Evolutionary conservation across 495 filamentous ascomycete genomes (phyloP).

Genomic region (Antarctomyces pellizariae): DNA sequence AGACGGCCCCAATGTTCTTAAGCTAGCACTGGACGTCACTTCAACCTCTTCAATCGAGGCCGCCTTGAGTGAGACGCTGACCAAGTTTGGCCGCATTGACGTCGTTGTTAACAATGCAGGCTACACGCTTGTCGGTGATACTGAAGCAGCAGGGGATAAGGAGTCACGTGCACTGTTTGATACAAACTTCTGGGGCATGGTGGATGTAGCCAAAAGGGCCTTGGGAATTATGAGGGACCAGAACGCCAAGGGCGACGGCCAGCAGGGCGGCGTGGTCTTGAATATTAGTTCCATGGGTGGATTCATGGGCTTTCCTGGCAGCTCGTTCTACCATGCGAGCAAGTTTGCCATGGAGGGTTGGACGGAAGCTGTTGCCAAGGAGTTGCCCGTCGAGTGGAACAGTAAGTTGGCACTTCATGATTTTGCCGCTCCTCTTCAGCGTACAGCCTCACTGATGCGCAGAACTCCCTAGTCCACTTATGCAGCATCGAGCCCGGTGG

Average conservation of each 20-base stretch:
- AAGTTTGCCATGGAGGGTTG: constrained; percentile 33
- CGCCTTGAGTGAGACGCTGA: constrained; percentile 16
- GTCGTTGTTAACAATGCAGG: constrained; percentile 35
- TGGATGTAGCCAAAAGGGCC: constrained; percentile 19
- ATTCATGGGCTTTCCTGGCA: constrained; percentile 18
- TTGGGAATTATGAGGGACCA: constrained; percentile 24
- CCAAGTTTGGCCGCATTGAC: constrained; percentile 23
- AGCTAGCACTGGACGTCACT: constrained; percentile 25
- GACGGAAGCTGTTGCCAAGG: constrained; percentile 26
- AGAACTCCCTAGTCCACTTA: constrained; percentile 17
- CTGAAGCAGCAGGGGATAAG: constrained; percentile 19
- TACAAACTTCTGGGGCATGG: constrained; percentile 29
- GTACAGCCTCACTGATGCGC: background rate
- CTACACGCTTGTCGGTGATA: constrained; percentile 21
- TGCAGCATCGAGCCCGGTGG: constrained; percentile 25
- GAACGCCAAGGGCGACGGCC: constrained; percentile 1
- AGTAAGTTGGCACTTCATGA: constrained; percentile 10
- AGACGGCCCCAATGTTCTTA: constrained; percentile 14
- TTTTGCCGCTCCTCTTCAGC: background rate
- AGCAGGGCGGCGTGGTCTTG: constrained; percentile 24
- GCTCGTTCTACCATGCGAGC: constrained; percentile 28
- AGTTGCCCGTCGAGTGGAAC: constrained; percentile 27
- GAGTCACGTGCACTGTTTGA: constrained; percentile 22
- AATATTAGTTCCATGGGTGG: constrained; percentile 32
- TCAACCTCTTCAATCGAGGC: constrained; percentile 19